Conservation (phyloP, 495 filamentous ascomycete genomes). For the Usnea hakonensis region DNA sequence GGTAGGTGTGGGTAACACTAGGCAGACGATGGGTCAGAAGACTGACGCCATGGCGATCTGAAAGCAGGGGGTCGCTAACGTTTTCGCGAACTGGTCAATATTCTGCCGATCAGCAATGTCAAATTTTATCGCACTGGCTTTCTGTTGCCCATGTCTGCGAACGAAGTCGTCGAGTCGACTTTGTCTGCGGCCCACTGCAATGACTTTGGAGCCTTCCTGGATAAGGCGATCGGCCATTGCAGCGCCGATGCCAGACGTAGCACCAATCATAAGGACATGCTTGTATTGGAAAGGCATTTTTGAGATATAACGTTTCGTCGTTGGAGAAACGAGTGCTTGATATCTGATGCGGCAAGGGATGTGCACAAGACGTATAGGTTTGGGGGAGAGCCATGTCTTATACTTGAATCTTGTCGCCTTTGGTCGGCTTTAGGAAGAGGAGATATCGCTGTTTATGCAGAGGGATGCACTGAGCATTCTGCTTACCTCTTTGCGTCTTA, state of each 20-base stretch:
- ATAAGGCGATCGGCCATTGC: constrained; percentile 57
- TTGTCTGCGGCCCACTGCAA: constrained; percentile 56
- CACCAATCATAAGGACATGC: constrained; percentile 60
- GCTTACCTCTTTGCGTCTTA: background rate
- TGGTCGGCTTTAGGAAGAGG: background rate
- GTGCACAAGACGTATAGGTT: background rate
- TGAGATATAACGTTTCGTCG: background rate
- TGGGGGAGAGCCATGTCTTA: background rate
- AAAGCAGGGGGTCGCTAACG: constrained; percentile 28
- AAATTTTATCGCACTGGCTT: constrained; percentile 43
- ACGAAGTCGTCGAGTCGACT: constrained; percentile 56
- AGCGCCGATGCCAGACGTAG: constrained; percentile 61
- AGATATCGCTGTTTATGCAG: background rate
- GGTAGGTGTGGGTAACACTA: constrained; percentile 48
- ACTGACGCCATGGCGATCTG: background rate
- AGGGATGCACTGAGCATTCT: background rate
- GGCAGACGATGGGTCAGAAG: background rate
- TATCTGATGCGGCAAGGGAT: background rate
- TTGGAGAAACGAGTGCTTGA: background rate
- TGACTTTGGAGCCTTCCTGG: constrained; percentile 49
- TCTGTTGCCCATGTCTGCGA: constrained; percentile 47
- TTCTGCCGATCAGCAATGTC: constrained; percentile 54
- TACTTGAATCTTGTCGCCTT: background rate
- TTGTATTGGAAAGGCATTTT: constrained; percentile 56
- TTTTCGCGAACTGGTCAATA: constrained; percentile 46